These are phyloP conservation scores for Plenodomus lindquistii DNA, from an alignment of 2,329 filamentous ascomycete genomes.

Conservation along the genomic window DNA sequence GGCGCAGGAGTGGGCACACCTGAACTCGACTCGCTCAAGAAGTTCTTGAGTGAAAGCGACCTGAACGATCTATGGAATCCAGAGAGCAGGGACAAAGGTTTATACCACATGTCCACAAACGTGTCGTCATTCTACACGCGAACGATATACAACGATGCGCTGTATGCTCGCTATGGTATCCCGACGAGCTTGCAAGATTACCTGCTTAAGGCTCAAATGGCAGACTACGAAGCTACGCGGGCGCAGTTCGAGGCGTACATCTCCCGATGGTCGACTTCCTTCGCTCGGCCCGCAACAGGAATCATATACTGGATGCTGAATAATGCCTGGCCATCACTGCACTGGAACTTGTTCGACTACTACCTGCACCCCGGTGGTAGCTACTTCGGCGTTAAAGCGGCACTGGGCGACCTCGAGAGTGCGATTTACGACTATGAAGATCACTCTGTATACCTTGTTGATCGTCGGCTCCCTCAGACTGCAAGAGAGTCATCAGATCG, in stretches of 20 bases:
- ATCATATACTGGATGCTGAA: constrained; percentile 71
- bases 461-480: constrained; percentile 51
- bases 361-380: constrained; percentile 62
- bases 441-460: constrained; percentile 56
- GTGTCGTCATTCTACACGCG: constrained; percentile 61
- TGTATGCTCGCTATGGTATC: constrained; percentile 57
- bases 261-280: constrained; percentile 54
- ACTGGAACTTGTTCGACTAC: constrained; percentile 69
- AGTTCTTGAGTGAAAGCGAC: constrained; percentile 58
- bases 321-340: constrained; percentile 65
- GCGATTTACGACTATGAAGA: constrained; percentile 59
- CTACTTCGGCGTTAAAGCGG: constrained; percentile 64
- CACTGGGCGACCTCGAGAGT: constrained; percentile 51
- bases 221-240: constrained; percentile 67
- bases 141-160: constrained; percentile 60
- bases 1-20: constrained; percentile 66
- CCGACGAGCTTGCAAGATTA: constrained; percentile 61
- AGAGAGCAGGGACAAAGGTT: constrained; percentile 50
- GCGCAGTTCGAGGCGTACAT: constrained; percentile 63
- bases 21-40: constrained; percentile 57
- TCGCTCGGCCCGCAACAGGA: constrained; percentile 59
- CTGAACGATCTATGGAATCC: constrained; percentile 60
- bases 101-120: constrained; percentile 65
- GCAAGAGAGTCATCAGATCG: constrained; percentile 41
- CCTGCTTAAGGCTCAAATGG: constrained; percentile 62